Evolutionary conservation across 2,329 filamentous ascomycete genomes (phyloP).

Genomic region (Pezicula carpinea): DNA sequence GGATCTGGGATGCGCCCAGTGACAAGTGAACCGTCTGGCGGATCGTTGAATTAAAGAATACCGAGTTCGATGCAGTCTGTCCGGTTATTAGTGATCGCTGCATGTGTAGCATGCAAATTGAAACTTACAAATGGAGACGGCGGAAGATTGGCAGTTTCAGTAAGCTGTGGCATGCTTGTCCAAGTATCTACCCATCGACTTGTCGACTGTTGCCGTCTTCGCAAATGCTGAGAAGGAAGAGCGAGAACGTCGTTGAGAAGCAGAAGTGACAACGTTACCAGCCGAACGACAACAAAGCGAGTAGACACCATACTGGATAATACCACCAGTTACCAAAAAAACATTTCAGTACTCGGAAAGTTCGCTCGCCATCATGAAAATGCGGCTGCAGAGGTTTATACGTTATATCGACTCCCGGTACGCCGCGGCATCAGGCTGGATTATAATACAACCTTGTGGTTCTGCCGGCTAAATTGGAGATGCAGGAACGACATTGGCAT

Average conservation of each 20-base stretch:
- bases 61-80: slow-evolving; percentile 34
- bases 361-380: too few species aligned
- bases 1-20: slow-evolving; percentile 49
- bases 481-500: too few species aligned
- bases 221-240: background rate
- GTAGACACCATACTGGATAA: too few species aligned
- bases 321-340: too few species aligned
- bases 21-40: slow-evolving; percentile 62
- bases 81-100: background rate
- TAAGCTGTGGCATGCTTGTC: slow-evolving; percentile 62
- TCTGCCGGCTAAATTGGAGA: too few species aligned
- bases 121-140: slow-evolving; percentile 52
- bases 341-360: too few species aligned
- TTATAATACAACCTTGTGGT: too few species aligned
- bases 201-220: background rate
- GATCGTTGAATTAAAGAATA: slow-evolving; percentile 58
- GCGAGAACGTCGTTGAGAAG: too few species aligned
- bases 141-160: slow-evolving; percentile 58
- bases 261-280: background rate
- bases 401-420: too few species aligned
- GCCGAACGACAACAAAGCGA: too few species aligned
- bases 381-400: too few species aligned
- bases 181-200: slow-evolving; percentile 55
- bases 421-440: too few species aligned
- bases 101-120: background rate